Evolutionary conservation across 2,329 filamentous ascomycete genomes (phyloP), one percentile per base, ranked within the genome.

Genomic region (Arthrobotrys sinensis): DNA sequence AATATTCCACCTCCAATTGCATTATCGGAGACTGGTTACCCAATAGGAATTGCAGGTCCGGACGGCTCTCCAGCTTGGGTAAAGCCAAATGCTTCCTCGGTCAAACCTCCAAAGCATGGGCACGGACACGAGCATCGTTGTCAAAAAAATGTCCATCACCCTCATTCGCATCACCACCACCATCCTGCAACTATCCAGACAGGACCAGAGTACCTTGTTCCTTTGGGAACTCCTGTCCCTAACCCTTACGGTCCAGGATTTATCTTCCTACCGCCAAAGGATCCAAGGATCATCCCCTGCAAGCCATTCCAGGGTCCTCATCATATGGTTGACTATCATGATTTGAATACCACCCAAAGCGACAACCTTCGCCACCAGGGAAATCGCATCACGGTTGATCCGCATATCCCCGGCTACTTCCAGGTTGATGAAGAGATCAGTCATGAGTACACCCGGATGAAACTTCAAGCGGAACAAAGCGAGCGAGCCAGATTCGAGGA

Each of bases 51-150:
- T 46, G 55, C 73, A 46, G 66, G 32, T 53, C 55, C 73, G 4
- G 60, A 77, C 21, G 73, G 73, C 38, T 70, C 57, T 36, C 73
- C 73, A 48, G 73, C 73, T 50, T 77, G 73, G 73, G 73, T 48
- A 52, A 62, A 45, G 36, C 73, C 73, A 11, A 36, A 24, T 1
- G 12, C 16, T 16, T 1, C 55, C 14, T 28, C 24, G 4, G 14
- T 8, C 19, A 60, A 32, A 38, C 52, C 32, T 38, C 32, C 16
- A 36, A 57, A 40, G 12, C 7, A 60, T 10, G 55, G 28, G 19
- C 55, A 43, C 21, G 36, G 55, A 43, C 36, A 60, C 28, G 36
- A 55, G 36, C 62, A 66, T 48, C 11, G 11, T 19, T 24, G 55
- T 50, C 69, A 73, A 21, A 45, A 53, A 28, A 52, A 57, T 53